Percentiles rank a stretch among this genome's conserved stretches.
phyloP scores from a whole-genome alignment of 805 yeast species.

The Cyberlindnera maritima region DNA sequence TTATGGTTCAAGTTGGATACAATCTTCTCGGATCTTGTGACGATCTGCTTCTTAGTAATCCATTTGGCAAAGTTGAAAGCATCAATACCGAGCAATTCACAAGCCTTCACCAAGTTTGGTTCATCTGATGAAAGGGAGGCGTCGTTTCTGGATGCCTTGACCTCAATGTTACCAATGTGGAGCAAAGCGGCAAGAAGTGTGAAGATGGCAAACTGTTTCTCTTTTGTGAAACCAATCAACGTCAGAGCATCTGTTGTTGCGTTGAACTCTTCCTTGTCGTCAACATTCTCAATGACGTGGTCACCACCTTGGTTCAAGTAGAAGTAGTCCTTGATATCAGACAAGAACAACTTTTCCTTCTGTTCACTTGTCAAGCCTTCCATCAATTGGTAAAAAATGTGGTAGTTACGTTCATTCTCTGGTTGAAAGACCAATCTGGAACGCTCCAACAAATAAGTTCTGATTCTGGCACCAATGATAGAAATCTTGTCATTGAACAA shows the following conservation, averaged over 20 bases:
- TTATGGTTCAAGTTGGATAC: constrained; percentile 75
- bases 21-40: constrained; percentile 90
- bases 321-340: constrained; percentile 63
- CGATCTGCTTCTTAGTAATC: constrained; percentile 89
- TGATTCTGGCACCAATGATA: constrained; percentile 90
- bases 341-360: constrained; percentile 57
- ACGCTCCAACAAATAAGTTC: constrained; percentile 90
- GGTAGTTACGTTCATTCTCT: constrained; percentile 85
- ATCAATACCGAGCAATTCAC: constrained; percentile 81
- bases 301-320: constrained; percentile 91
- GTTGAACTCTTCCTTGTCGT: constrained; percentile 75
- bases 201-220: constrained; percentile 66
- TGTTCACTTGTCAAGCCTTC: constrained; percentile 60
- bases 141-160: constrained; percentile 79
- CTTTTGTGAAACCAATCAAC: constrained; percentile 68
- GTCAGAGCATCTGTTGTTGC: constrained; percentile 74
- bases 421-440: constrained; percentile 95
- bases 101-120: constrained; percentile 76
- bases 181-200: constrained; percentile 81
- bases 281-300: constrained; percentile 67
- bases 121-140: constrained; percentile 84
- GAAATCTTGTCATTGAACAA: constrained; percentile 71
- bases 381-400: constrained; percentile 86
- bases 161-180: constrained; percentile 89
- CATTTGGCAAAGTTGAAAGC: constrained; percentile 76